phyloP scores from a whole-genome alignment of 108 stramenopile genomes.

The Craspedostauros australis region DNA sequence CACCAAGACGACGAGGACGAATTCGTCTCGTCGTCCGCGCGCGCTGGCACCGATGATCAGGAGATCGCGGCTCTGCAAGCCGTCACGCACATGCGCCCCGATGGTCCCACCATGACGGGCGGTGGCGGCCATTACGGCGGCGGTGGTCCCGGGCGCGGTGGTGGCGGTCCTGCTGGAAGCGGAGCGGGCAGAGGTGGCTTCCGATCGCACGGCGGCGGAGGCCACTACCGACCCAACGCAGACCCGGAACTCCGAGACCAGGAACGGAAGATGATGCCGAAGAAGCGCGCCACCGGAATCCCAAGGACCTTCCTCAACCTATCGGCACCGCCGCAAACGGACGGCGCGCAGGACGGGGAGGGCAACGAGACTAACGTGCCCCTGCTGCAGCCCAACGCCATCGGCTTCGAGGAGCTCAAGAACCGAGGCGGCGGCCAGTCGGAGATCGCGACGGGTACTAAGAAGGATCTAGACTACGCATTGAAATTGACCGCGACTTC shows the following conservation, averaged over 20 bases:
- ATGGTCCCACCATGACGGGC: constrained; percentile 29
- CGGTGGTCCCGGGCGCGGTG: constrained; percentile 4
- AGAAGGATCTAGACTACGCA: constrained; percentile 69
- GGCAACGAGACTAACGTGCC: constrained; percentile 23
- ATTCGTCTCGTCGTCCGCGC: constrained; percentile 25
- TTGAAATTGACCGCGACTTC: constrained; percentile 68
- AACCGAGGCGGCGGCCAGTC: constrained; percentile 74
- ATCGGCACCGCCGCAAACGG: constrained; percentile 38
- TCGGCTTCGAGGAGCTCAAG: constrained; percentile 69
- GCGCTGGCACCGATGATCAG: constrained; percentile 39
- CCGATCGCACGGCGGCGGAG: constrained; percentile 2
- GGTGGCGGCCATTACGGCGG: constrained; percentile 6
- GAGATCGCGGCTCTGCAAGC: constrained; percentile 76
- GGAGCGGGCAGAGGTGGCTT: constrained; percentile 12
- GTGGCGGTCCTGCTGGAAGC: constrained; percentile 4
- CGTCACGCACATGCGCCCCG: constrained; percentile 47
- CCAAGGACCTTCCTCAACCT: constrained; percentile 76
- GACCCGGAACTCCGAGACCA: constrained; percentile 79
- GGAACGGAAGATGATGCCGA: constrained; percentile 49
- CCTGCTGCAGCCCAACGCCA: constrained; percentile 56
- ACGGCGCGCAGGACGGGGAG: constrained; percentile 25
- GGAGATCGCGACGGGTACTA: constrained; percentile 31
- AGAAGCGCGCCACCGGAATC: constrained; percentile 73
- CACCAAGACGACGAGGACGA: constrained; percentile 55
- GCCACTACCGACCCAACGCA: constrained; percentile 54